Base-by-base conservation (phyloP, 2,329 filamentous ascomycete species). In the Hypoxylon rubiginosum region DNA sequence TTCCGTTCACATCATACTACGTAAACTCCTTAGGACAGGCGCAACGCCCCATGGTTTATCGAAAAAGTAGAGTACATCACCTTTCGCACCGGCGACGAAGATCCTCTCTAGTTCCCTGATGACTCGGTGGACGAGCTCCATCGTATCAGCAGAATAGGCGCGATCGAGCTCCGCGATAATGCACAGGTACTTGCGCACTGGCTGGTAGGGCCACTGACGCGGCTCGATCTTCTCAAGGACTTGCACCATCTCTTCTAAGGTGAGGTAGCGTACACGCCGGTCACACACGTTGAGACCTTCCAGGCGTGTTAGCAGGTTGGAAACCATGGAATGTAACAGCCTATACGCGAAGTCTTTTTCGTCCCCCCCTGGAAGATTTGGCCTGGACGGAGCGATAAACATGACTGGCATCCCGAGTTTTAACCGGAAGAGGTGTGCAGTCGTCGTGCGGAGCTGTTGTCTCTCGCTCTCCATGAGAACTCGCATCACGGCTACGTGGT, bases 81-180 rank as follows among this genome's bases (percentile, higher is more conserved):
- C 56, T 11, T 43, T 51, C 9, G 15, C 46, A 4, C 21, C 19
- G 10, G 17, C n/a, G 5, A 59, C 48, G 19, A 59, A 45, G 1
- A 52, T 36, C 10, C 48, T 28, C 48, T 51, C 46, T 3, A 59
- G 48, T 2, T 24, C 48, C 13, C 19, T 17, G 21, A 45, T 30
- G 5, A 59, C 4, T n/a, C 34, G 5, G n/a, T n/a, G 13, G 36
- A 34, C 48, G 4, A 43, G 13, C 8, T 10, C 21, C 3, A 13
- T n/a, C n/a, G 46, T 52, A 24, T 36, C 56, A 36, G 26, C 46
- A 17, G 24, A 19, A 13, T 24, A 15, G 4, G 56, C 48, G 8
- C 24, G 21, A 10, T 59, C 34, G 11, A 59, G 26, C 10, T 59
- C 34, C 11, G 36, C 36, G n/a, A 59, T 43, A 5, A 59, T 26